Percentiles rank a stretch among this genome's conserved stretches.
These are phyloP conservation scores for Plectranthus barbatus DNA, from an alignment of 257 asterid species.

Conservation along the genomic window DNA sequence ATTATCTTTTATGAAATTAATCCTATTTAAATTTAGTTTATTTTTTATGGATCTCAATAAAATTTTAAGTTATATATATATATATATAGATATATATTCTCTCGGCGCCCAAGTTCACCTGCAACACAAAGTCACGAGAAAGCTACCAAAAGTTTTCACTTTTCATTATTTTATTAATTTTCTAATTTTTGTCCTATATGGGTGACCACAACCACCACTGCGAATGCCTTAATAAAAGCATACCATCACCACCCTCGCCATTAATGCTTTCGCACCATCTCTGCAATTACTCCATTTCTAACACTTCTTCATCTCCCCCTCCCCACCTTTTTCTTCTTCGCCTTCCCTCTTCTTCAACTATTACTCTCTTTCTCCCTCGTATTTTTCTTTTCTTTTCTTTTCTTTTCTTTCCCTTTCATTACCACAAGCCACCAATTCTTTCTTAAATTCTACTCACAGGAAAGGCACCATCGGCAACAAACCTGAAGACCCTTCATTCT, in stretches of 20 bases:
- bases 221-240: conserved; percentile 43
- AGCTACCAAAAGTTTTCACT: no score
- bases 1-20: no score
- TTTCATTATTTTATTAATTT: no score
- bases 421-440: conserved; percentile 17
- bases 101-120: no score
- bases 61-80: no score
- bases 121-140: no score
- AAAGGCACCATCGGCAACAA: conserved; percentile 28
- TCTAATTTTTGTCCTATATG: no score
- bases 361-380: conserved; percentile 5
- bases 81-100: no score
- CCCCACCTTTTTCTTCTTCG: conserved; percentile 13
- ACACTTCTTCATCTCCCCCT: no score
- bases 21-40: no score
- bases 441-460: conserved; percentile 74
- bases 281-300: conserved; percentile 67
- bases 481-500: neutral
- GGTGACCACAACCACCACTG: no score
- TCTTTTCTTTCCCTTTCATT: conserved; percentile 28
- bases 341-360: conserved; percentile 9
- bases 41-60: no score
- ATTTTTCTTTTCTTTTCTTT: neutral
- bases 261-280: conserved; percentile 77
- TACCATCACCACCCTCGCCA: conserved; percentile 33